Conservation (phyloP, 1,139 yeast species). For the Blastobotrys persicus region DNA sequence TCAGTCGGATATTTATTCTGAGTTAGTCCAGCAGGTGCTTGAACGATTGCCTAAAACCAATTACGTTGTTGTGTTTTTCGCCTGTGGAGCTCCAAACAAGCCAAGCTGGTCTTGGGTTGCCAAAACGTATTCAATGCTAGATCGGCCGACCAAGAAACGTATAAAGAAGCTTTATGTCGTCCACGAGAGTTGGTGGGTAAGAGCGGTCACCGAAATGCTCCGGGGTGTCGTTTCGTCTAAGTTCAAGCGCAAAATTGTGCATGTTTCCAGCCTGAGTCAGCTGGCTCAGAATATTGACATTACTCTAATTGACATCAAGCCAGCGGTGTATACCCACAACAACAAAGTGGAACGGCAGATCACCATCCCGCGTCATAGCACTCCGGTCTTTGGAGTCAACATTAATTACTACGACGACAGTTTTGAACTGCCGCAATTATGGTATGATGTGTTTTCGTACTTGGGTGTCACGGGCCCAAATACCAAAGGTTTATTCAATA, state of each 20-base stretch:
- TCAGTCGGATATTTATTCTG: conserved; percentile 26
- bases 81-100: conserved; percentile 63
- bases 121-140: conserved; percentile 66
- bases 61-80: conserved; percentile 68
- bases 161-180: conserved; percentile 70
- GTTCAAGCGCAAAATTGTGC: conserved; percentile 43
- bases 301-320: conserved; percentile 70
- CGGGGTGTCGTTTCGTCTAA: conserved; percentile 56
- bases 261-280: conserved; percentile 58
- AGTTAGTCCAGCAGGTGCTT: conserved; percentile 29
- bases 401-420: conserved; percentile 23
- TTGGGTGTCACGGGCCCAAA: conserved; percentile 24
- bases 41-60: conserved; percentile 51
- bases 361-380: conserved; percentile 38
- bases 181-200: conserved; percentile 88
- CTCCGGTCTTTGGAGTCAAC: conserved; percentile 38
- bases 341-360: conserved; percentile 31
- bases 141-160: conserved; percentile 54
- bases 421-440: conserved; percentile 30
- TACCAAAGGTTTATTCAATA: conserved; percentile 33
- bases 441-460: conserved; percentile 33
- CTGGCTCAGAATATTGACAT: conserved; percentile 72
- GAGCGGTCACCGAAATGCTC: conserved; percentile 73
- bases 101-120: conserved; percentile 75
- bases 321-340: conserved; percentile 66